Conservation (phyloP, 495 filamentous ascomycete genomes). For the Xylaria acuta region DNA sequence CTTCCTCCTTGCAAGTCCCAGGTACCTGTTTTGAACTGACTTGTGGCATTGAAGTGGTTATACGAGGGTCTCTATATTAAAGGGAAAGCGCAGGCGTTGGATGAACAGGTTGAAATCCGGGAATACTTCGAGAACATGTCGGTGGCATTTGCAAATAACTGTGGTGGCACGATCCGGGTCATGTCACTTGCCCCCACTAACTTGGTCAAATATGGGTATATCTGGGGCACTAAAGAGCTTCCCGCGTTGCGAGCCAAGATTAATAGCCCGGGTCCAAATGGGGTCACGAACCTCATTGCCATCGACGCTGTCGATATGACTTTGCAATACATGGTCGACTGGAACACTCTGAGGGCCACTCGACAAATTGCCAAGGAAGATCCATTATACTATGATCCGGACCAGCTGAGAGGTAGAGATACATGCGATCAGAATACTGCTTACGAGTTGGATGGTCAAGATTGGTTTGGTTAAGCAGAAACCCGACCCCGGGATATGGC, state of each 20-base stretch:
- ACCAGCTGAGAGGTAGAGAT: background rate
- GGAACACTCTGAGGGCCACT: background rate
- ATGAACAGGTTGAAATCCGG: background rate
- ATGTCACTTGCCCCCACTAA: background rate
- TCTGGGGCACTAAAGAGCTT: slow-evolving; percentile 1
- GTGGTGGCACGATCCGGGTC: background rate
- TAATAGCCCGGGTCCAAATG: background rate
- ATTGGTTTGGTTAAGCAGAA: background rate
- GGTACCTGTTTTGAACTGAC: background rate
- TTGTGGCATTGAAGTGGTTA: background rate
- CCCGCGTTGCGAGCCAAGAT: slow-evolving; percentile 9
- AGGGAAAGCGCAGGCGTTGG: background rate
- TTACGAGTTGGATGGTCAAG: background rate
- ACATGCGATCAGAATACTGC: background rate
- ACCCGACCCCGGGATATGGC: background rate
- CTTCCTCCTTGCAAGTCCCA: background rate
- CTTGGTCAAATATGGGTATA: background rate
- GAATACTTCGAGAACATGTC: background rate
- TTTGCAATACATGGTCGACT: slow-evolving; percentile 4
- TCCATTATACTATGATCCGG: background rate
- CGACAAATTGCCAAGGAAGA: background rate
- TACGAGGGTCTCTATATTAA: background rate
- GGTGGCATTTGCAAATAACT: background rate
- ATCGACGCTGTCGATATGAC: background rate
- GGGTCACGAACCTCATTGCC: background rate